phyloP scores from a whole-genome alignment of 768 basidiomycete species.

The Rossbeevera mucosa region DNA sequence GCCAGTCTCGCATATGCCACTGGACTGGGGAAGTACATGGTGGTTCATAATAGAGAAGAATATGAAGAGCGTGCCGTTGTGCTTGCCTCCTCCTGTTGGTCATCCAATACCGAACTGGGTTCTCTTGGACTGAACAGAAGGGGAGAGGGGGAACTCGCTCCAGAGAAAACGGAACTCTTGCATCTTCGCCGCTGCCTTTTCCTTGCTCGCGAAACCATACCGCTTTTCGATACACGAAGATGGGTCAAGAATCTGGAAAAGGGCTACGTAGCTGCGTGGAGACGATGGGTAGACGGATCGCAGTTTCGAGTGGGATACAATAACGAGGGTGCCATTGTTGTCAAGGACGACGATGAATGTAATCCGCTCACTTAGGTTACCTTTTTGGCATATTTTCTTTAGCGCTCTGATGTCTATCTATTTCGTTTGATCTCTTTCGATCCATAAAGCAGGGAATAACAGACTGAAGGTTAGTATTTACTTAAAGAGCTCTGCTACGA shows the following conservation, averaged over 20 bases:
- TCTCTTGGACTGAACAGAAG: not conserved
- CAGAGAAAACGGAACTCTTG: slow-evolving; percentile 33
- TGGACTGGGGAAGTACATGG: slow-evolving; percentile 45
- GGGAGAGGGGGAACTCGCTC: not conserved
- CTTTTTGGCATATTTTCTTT: not conserved
- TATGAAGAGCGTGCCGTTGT: slow-evolving; percentile 45
- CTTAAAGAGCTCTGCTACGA: slow-evolving; percentile 9
- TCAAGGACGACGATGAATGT: slow-evolving; percentile 27
- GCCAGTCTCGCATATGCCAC: slow-evolving; percentile 47
- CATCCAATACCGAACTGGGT: slow-evolving; percentile 7
- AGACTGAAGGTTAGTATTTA: not conserved
- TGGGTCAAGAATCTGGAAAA: slow-evolving; percentile 48
- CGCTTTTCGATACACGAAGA: slow-evolving; percentile 45
- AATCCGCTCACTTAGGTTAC: not conserved
- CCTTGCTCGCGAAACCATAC: slow-evolving; percentile 37
- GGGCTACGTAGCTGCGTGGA: slow-evolving; percentile 40
- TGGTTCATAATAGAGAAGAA: slow-evolving; percentile 38
- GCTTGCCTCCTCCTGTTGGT: slow-evolving; percentile 32
- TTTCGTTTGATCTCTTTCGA: not conserved
- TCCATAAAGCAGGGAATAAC: not conserved
- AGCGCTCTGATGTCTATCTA: not conserved
- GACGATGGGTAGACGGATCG: slow-evolving; percentile 44
- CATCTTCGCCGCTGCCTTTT: slow-evolving; percentile 40
- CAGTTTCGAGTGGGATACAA: slow-evolving; percentile 29
- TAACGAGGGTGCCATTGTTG: slow-evolving; percentile 31